Base-by-base conservation (phyloP, 2,329 filamentous ascomycete species). In the Aspergillus brasiliensis region DNA sequence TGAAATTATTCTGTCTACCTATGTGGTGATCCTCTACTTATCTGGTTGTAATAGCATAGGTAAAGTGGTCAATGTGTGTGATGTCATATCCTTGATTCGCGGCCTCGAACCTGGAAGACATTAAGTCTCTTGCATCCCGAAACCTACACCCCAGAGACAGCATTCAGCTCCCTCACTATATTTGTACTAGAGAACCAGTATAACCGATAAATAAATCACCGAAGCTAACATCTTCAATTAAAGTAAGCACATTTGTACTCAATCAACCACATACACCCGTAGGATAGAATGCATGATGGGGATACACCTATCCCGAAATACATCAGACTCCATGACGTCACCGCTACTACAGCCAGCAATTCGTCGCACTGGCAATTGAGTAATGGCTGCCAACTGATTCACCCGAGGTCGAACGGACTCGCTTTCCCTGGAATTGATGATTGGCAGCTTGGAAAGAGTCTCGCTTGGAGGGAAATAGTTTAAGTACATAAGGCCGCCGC, bases 291-390 rank as follows among this genome's bases (percentile, higher is more conserved):
- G 28, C 10, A 44, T 13, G 19, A 44, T 44, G 19, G 10, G 3
- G 38, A 21, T 17, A 42, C 7, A 10, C 19, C 4, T 17, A 15
- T 44, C 19, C 40, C 31, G 31, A 15, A 5, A 38, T n/a, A 31
- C 31, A 25, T 47, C 40, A 57, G 60, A 53, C 56, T 59, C 47
- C 17, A 62, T 62, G 60, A 62, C 60, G 60, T 62, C 60, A 62
- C 48, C 28, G 10, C 15, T 13, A n/a, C 17, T 34, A 23, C 34
- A 21, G 5, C 37, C 23, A 25, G 51, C 37, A 19, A 31, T 31
- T 51, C 28, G n/a, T 28, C 49, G 5, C 21, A 31, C 25, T 23
- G 34, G 17, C 37, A 42, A 38, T 53, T 38, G 34, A 40, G 34
- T 53, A 28, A 42, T 44, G 13, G 17, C 31, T 54, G 51, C 28